A percentile compares a stretch with the other conserved stretches of the same genome.
Evolutionary conservation across 768 basidiomycete species (phyloP).

Genomic region (Porphyrellus cyaneotinctus): DNA sequence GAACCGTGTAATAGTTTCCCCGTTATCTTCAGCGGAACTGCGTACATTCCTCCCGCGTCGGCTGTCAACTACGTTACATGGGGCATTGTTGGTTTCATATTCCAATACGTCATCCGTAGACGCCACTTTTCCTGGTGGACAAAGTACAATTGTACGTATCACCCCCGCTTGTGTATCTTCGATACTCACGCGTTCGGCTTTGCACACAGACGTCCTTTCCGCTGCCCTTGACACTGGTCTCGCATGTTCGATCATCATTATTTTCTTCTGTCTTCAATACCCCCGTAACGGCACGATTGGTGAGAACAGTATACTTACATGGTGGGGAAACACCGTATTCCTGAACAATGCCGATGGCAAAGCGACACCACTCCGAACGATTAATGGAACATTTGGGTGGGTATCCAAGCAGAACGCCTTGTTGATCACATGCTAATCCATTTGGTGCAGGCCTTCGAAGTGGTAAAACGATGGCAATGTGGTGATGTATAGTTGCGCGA

Average conservation of each 20-base stretch:
- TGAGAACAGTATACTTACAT: conserved; percentile 45
- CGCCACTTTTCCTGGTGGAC: conserved; percentile 69
- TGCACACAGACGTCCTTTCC: conserved; percentile 52
- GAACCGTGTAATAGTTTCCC: conserved; percentile 35
- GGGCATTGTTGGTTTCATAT: conserved; percentile 62
- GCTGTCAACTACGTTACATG: conserved; percentile 65
- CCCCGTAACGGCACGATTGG: conserved; percentile 61
- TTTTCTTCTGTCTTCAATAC: conserved; percentile 63
- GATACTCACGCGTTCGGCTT: neutral
- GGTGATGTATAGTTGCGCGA: neutral
- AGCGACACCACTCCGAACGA: conserved; percentile 6
- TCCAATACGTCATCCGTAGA: conserved; percentile 59
- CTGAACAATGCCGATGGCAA: conserved; percentile 31
- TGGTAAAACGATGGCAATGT: conserved; percentile 7
- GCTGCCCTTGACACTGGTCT: conserved; percentile 71
- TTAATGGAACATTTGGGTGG: conserved; percentile 29
- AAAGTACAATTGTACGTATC: conserved; percentile 41
- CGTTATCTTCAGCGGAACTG: conserved; percentile 55
- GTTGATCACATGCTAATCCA: neutral
- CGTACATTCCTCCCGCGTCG: conserved; percentile 60
- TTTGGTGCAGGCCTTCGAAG: conserved; percentile 9
- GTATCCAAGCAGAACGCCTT: neutral
- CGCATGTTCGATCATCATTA: conserved; percentile 51
- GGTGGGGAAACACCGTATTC: conserved; percentile 65
- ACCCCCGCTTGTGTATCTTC: conserved; percentile 5